Conservation (phyloP, 2,329 filamentous ascomycete genomes). For the Beauveria varroae region DNA sequence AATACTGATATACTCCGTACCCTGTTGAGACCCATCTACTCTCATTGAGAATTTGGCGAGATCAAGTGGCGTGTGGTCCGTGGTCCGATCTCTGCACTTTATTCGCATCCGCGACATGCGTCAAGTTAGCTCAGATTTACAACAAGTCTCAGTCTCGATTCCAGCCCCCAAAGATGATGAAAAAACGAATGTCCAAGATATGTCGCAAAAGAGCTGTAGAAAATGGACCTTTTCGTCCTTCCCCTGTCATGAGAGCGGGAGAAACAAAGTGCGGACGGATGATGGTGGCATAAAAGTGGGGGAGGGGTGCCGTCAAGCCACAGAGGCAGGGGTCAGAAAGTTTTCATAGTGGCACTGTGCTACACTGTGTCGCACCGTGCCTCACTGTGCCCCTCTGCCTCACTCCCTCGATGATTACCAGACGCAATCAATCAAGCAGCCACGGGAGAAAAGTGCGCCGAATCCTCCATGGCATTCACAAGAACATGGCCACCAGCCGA, state of each 20-base stretch:
- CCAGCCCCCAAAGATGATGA: background rate
- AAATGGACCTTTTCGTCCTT: background rate
- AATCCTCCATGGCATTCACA: background rate
- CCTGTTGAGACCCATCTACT: background rate
- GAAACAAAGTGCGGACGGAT: conserved; percentile 3
- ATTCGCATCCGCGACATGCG: background rate
- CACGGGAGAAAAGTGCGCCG: background rate
- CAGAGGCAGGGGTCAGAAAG: background rate
- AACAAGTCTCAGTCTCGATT: background rate
- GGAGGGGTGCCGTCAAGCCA: conserved; percentile 7
- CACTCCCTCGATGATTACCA: too few relatives aligned
- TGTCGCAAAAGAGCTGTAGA: conserved; percentile 2
- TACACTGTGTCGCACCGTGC: background rate
- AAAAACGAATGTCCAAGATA: background rate
- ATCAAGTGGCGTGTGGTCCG: background rate
- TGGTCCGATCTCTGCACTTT: background rate
- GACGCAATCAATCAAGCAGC: background rate
- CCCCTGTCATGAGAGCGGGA: background rate
- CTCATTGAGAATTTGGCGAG: background rate
- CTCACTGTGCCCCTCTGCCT: background rate
- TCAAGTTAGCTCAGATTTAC: background rate
- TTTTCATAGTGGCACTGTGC: background rate
- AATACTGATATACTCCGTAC: background rate
- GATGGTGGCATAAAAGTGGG: background rate
- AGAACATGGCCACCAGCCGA: background rate